These are phyloP conservation scores for Aphanoascus verrucosus DNA, from an alignment of 2,329 filamentous ascomycete genomes.

Conservation along the genomic window DNA sequence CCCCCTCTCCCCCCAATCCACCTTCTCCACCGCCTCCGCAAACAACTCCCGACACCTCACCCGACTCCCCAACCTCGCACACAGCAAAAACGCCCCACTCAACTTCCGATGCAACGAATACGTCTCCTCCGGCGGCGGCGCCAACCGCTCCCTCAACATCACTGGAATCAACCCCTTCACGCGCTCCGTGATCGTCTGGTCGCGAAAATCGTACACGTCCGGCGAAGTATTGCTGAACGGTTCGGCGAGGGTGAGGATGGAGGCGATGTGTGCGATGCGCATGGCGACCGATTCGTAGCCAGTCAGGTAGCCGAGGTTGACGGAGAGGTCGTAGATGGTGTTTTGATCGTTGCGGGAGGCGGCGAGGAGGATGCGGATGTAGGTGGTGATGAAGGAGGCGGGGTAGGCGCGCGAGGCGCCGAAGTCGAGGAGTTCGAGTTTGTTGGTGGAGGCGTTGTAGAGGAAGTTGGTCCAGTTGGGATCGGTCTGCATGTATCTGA, in stretches of 20 bases:
- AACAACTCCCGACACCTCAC: slow-evolving; percentile 78
- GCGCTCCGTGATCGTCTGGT: slow-evolving; percentile 93
- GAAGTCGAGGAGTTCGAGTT: slow-evolving; percentile 88
- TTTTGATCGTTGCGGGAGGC: slow-evolving; percentile 60
- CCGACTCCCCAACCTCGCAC: slow-evolving; percentile 70
- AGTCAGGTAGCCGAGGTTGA: slow-evolving; percentile 79
- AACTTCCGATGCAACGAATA: slow-evolving; percentile 92
- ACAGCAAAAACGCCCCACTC: slow-evolving; percentile 87
- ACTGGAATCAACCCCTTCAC: slow-evolving; percentile 80
- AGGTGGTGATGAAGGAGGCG: slow-evolving; percentile 63
- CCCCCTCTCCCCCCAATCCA: slow-evolving; percentile 16
- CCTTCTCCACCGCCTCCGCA: slow-evolving; percentile 25
- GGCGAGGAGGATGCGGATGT: slow-evolving; percentile 68
- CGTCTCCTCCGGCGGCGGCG: slow-evolving; percentile 92
- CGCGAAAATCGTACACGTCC: slow-evolving; percentile 77
- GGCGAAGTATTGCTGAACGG: slow-evolving; percentile 70
- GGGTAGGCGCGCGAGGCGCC: slow-evolving; percentile 84
- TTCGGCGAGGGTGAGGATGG: slow-evolving; percentile 80
- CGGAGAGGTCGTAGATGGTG: slow-evolving; percentile 56
- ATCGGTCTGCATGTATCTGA: slow-evolving; percentile 97
- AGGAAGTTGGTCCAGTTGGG: slow-evolving; percentile 99
- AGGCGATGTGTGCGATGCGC: slow-evolving; percentile 82
- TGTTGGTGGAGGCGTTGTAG: slow-evolving; percentile 61
- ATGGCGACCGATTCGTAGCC: slow-evolving; percentile 76
- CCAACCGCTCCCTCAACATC: slow-evolving; percentile 80